Base-by-base conservation (phyloP, 2,329 filamentous ascomycete species). In the Hortaea sp. region DNA sequence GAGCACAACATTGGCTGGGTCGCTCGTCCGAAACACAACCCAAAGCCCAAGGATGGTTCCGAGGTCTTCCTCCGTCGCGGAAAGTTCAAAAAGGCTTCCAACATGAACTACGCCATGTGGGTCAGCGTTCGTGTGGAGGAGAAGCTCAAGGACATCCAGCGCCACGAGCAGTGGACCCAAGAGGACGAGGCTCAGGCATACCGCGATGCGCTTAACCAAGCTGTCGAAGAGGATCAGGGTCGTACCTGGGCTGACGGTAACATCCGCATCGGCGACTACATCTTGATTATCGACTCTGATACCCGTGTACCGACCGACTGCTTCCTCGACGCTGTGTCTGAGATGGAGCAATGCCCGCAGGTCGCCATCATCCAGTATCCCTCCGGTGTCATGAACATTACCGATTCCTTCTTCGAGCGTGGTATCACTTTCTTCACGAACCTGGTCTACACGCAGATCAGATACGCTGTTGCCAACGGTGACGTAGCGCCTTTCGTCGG, bases 191-290 rank as follows among this genome's bases (percentile, higher is more conserved):
- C 77, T 5, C 67, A 72, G 49, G 81, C 79, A 1, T 88, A 88
- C 58, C 82, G 63, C 65, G 72, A 57, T 74, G 78, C 49, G 20
- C 73, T 89, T 38, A 75, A 78, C 54, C 76, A 83, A 49, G 77
- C 83, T 12, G 72, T 89, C 34, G 75, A 81, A 41, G 78, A 66
- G 39, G 63, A 81, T 42, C 74, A 85, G 47, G 79, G 81, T 12
- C 78, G 82, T 29, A 84, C 84, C 29, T 85, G 83, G 84, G 86
- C 86, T 12, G 85, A 88, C 60, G 88, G 87, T 51, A 88, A 92
- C 64, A 83, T 94, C 55, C 85, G 87, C 43, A 72, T 94, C 20
- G 88, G 88, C 46, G 87, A 94, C 66, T 89, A 88, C 64, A 86
- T 89, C 49, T 70, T 85, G 30, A 69, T 89, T 49, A 84, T 88